A percentile compares a stretch with the other conserved stretches of the same genome.
phyloP scores from a whole-genome alignment of 148 eudicot genomes.

The Camellia japonica region DNA sequence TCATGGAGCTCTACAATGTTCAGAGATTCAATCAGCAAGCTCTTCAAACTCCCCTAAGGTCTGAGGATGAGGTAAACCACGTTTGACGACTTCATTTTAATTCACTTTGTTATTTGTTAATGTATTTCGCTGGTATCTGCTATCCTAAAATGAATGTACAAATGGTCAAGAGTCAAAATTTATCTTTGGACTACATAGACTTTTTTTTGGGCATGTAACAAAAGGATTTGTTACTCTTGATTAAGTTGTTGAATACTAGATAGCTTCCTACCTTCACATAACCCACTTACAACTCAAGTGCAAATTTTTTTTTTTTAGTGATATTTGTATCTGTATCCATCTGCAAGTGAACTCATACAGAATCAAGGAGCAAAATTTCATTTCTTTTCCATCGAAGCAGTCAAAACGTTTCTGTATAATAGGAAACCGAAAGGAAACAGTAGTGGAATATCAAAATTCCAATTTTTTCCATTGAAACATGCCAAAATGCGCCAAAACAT shows the following conservation, averaged over 20 bases:
- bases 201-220: neutral
- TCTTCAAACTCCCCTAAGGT: constrained; percentile 77
- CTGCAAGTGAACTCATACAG: neutral
- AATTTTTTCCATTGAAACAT: too few species aligned
- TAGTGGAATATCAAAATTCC: too few species aligned
- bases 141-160: neutral
- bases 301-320: neutral
- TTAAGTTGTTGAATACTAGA: neutral
- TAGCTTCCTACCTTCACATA: neutral
- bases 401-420: too few species aligned
- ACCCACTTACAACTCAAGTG: neutral
- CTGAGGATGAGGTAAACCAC: constrained; percentile 86
- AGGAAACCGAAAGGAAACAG: too few species aligned
- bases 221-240: neutral
- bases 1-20: constrained; percentile 97
- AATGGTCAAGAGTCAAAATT: neutral
- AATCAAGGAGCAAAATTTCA: too few species aligned
- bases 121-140: neutral
- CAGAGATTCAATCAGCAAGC: constrained; percentile 97
- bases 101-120: neutral
- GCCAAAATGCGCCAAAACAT: too few species aligned
- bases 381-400: too few species aligned
- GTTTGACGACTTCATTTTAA: neutral
- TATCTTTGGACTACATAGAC: too few species aligned
- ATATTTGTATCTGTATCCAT: too few species aligned